Conservation (phyloP, 202 grass and related monocot genomes). For the Panicum hallii region DNA sequence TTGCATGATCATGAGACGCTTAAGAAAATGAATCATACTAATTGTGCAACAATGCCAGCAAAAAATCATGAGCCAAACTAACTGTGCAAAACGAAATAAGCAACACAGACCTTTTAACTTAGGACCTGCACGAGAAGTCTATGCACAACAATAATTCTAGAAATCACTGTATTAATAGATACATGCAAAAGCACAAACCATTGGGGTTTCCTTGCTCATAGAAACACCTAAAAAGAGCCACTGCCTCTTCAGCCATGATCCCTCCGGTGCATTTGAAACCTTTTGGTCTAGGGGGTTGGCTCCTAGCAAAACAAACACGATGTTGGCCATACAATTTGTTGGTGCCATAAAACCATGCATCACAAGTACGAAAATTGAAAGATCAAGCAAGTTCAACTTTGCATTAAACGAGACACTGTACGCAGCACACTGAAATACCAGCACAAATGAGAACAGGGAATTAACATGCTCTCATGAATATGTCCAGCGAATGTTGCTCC, state of each 20-base stretch:
- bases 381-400: constrained; percentile 4
- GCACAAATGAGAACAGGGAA: not conserved
- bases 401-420: constrained; percentile 8
- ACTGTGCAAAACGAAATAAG: constrained; percentile 11
- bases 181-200: constrained; percentile 49
- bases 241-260: constrained; percentile 79
- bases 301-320: constrained; percentile 47
- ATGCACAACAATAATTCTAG: constrained; percentile 15
- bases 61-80: constrained; percentile 19
- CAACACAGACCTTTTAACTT: constrained; percentile 6
- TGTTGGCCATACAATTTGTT: not conserved
- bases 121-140: constrained; percentile 19
- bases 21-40: constrained; percentile 8
- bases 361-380: constrained; percentile 16
- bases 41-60: not conserved
- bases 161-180: constrained; percentile 16
- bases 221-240: constrained; percentile 79
- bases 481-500: not conserved
- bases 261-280: constrained; percentile 83
- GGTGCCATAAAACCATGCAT: constrained; percentile 30
- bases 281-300: constrained; percentile 47
- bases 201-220: constrained; percentile 98
- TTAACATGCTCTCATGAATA: not conserved
- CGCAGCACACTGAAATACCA: constrained; percentile 10
- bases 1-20: not conserved